phyloP scores from a whole-genome alignment of 225 moss, liverwort and hornwort genomes.

The Bryoerythrophyllum caledonicum region DNA sequence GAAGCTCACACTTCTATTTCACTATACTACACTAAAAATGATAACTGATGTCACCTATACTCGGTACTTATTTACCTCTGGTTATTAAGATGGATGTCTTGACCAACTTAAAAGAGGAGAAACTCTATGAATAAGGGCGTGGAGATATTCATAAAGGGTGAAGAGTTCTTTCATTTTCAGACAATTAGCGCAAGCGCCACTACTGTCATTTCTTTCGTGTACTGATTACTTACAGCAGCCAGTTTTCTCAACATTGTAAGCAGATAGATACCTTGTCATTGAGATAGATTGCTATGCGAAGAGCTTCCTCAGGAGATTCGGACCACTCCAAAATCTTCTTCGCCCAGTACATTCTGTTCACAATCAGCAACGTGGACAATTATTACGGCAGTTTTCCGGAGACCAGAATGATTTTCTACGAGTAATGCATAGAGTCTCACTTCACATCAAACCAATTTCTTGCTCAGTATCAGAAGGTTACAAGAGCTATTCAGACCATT shows the following conservation, averaged over 20 bases:
- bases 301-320: constrained; percentile 75
- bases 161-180: too few species aligned
- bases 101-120: too few species aligned
- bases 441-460: neutral
- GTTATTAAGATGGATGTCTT: too few species aligned
- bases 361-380: constrained; percentile 13
- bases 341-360: constrained; percentile 97
- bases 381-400: neutral
- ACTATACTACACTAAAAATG: too few species aligned
- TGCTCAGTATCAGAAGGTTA: neutral
- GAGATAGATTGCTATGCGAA: constrained; percentile 72
- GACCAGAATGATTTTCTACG: constrained; percentile 2
- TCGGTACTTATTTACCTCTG: too few species aligned
- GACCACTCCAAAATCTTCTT: constrained; percentile 99
- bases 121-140: too few species aligned
- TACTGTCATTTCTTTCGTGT: too few species aligned
- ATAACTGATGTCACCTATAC: too few species aligned
- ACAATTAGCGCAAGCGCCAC: too few species aligned
- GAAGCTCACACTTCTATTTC: neutral
- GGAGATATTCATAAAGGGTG: too few species aligned
- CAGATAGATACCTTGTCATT: constrained; percentile 80
- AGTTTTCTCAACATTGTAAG: neutral
- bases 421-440: neutral
- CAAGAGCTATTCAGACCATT: neutral
- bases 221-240: neutral